Percentiles rank a stretch among this genome's conserved stretches.
Evolutionary conservation across 73 alveolate genomes (phyloP).

Genomic region (Halteria grandinella): DNA sequence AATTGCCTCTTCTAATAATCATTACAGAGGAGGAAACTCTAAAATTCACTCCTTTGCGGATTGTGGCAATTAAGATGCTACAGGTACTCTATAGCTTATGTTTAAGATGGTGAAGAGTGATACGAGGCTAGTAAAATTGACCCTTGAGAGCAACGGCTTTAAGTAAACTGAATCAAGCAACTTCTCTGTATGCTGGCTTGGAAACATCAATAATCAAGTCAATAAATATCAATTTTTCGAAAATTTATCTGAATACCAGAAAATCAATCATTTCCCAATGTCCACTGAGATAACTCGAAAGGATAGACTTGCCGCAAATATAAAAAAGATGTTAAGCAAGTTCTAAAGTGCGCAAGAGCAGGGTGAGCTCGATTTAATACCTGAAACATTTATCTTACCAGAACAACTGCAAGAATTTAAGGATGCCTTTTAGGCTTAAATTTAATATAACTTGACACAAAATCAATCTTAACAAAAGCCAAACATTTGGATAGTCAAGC

Average conservation of each 20-base stretch:
- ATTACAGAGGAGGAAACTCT: too few species aligned
- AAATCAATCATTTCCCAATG: constrained; percentile 81
- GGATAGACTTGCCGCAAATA: constrained; percentile 76
- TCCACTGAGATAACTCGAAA: constrained; percentile 77
- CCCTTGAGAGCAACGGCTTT: constrained; percentile 9
- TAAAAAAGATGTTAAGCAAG: constrained; percentile 51
- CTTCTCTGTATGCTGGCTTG: constrained; percentile 39
- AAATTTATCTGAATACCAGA: constrained; percentile 71
- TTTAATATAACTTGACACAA: constrained; percentile 25
- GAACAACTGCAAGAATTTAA: constrained; percentile 74
- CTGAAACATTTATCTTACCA: constrained; percentile 81
- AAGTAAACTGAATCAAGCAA: background rate
- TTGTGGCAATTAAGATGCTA: too few species aligned
- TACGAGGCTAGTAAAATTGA: background rate
- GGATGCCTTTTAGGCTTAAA: constrained; percentile 5
- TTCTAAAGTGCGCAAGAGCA: constrained; percentile 56
- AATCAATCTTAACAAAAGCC: constrained; percentile 58
- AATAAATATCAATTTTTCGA: constrained; percentile 43
- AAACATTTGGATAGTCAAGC: constrained; percentile 79
- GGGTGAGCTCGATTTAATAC: constrained; percentile 70
- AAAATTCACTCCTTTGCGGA: too few species aligned
- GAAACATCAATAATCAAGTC: constrained; percentile 7
- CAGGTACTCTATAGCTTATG: background rate
- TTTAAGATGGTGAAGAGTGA: constrained; percentile 13
- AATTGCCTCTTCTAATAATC: too few species aligned